Evolutionary conservation across 768 basidiomycete species (phyloP).

Genomic region (Tricholoma flavovirens): DNA sequence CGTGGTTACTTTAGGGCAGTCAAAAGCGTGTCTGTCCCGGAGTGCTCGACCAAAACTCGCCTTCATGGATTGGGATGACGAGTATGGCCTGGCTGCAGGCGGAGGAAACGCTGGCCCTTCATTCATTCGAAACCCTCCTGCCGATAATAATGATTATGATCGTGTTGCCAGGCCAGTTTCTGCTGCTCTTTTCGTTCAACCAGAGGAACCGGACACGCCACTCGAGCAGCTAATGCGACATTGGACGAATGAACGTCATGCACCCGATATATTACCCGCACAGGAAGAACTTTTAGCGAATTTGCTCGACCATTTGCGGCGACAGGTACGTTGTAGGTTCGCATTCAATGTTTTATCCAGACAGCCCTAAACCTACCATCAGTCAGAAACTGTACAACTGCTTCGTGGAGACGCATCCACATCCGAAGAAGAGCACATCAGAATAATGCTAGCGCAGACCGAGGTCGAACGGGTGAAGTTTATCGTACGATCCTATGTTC

Average conservation of each 20-base stretch:
- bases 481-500: slow-evolving; percentile 82
- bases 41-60: neutral
- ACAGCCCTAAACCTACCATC: slow-evolving; percentile 8
- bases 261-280: slow-evolving; percentile 72
- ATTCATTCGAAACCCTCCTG: slow-evolving; percentile 27
- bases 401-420: slow-evolving; percentile 77
- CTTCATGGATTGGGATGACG: slow-evolving; percentile 35
- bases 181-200: slow-evolving; percentile 9
- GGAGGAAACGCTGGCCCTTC: slow-evolving; percentile 18
- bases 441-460: slow-evolving; percentile 89
- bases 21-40: slow-evolving; percentile 1
- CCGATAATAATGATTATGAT: slow-evolving; percentile 34
- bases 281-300: slow-evolving; percentile 63
- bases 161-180: slow-evolving; percentile 27
- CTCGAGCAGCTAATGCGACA: slow-evolving; percentile 69
- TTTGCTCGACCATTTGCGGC: slow-evolving; percentile 70
- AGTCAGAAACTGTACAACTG: slow-evolving; percentile 76
- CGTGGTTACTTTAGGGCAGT: neutral
- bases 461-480: slow-evolving; percentile 95
- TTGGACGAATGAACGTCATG: slow-evolving; percentile 83
- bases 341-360: neutral
- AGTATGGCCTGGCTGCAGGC: slow-evolving; percentile 23
- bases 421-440: slow-evolving; percentile 89
- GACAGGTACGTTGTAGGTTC: slow-evolving; percentile 57
- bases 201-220: slow-evolving; percentile 43